Percentiles rank a stretch among this genome's conserved stretches.
Conservation (phyloP, 176 grass and related monocot species). For the Tillandsia leiboldiana region DNA sequence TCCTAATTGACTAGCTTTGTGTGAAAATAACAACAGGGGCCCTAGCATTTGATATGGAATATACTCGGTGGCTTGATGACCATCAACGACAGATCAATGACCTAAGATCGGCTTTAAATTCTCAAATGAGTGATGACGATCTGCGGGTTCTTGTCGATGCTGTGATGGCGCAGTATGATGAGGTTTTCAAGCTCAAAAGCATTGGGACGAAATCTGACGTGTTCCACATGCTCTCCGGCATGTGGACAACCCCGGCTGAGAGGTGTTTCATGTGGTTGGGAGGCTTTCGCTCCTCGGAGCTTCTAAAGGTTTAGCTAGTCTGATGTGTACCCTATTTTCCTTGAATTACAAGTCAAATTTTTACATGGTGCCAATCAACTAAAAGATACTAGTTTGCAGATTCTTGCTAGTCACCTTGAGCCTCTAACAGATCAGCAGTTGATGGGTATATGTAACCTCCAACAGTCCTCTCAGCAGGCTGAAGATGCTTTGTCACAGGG, state of each 20-base stretch:
- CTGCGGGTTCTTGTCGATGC: slow-evolving; percentile 50
- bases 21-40: slow-evolving; percentile 20
- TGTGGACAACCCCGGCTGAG: slow-evolving; percentile 86
- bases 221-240: slow-evolving; percentile 85
- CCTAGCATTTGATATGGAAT: slow-evolving; percentile 69
- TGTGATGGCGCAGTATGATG: slow-evolving; percentile 58
- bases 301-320: slow-evolving; percentile 39
- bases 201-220: slow-evolving; percentile 52
- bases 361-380: background rate
- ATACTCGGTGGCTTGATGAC: slow-evolving; percentile 82
- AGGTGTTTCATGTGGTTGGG: slow-evolving; percentile 98
- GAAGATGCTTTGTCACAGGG: slow-evolving; percentile 94
- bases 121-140: slow-evolving; percentile 47
- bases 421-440: slow-evolving; percentile 74
- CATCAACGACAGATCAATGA: slow-evolving; percentile 67
- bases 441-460: slow-evolving; percentile 76
- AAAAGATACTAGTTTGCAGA: slow-evolving; percentile 19
- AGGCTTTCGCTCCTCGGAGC: slow-evolving; percentile 75
- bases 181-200: slow-evolving; percentile 65
- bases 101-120: slow-evolving; percentile 48
- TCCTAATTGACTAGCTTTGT: background rate
- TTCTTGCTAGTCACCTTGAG: slow-evolving; percentile 50
- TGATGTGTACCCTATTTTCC: background rate
- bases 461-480: slow-evolving; percentile 76
- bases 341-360: background rate